Evolutionary conservation across 495 filamentous ascomycete species (phyloP).

Genomic region (Neurospora sp.): DNA sequence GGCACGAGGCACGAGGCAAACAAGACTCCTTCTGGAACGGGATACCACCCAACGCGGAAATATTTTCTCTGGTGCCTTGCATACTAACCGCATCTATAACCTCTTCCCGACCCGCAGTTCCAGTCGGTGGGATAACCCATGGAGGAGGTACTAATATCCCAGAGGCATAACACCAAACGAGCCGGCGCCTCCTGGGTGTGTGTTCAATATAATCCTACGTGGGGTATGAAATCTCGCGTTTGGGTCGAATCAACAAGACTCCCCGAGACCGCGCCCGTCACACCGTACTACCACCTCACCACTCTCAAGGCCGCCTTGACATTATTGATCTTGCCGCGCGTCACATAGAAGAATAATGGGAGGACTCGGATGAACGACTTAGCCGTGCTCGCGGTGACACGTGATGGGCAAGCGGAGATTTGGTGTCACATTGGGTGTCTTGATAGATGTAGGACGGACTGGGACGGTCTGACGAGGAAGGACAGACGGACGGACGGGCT

Average conservation of each 20-base stretch:
- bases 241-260: background rate
- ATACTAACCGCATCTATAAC: background rate
- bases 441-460: background rate
- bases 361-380: background rate
- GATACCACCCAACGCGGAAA: background rate
- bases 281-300: background rate
- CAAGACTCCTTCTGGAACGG: background rate
- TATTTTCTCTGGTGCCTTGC: background rate
- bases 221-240: background rate
- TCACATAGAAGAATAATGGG: background rate
- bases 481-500: background rate
- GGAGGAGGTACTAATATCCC: background rate
- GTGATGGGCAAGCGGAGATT: background rate
- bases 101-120: background rate
- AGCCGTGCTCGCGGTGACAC: background rate
- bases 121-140: background rate
- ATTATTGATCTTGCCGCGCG: background rate
- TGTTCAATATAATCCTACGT: background rate
- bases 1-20: background rate
- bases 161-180: background rate
- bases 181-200: background rate
- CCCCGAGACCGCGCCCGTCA: background rate
- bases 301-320: background rate
- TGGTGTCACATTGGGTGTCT: background rate
- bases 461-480: background rate